These are phyloP conservation scores for Deinandra increscens DNA, from an alignment of 129 eudicot species.

Conservation along the genomic window DNA sequence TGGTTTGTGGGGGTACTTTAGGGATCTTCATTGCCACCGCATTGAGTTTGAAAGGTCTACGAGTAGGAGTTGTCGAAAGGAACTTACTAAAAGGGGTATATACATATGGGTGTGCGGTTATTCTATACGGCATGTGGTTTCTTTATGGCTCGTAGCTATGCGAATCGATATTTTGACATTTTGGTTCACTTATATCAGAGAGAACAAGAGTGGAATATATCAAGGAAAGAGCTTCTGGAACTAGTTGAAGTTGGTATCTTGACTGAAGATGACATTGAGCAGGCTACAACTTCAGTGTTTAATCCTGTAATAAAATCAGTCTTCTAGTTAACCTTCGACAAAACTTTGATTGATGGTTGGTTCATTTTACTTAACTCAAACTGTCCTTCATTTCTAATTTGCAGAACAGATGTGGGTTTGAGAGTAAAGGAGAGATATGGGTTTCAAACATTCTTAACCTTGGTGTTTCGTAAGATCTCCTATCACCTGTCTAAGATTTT, in stretches of 20 bases:
- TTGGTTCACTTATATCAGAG: constrained; percentile 49
- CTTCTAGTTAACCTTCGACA: constrained; percentile 5
- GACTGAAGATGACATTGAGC: constrained; percentile 73
- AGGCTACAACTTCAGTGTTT: constrained; percentile 65
- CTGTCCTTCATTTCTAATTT: constrained; percentile 10
- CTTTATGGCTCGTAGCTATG: neutral
- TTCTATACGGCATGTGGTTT: neutral
- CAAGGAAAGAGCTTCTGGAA: constrained; percentile 90
- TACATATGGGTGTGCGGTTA: neutral
- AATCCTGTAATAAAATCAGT: constrained; percentile 64
- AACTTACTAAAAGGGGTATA: constrained; percentile 79
- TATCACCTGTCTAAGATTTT: neutral
- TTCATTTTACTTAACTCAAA: neutral
- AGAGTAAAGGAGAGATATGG: constrained; percentile 97
- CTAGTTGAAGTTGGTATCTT: constrained; percentile 88
- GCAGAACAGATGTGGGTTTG: constrained; percentile 98
- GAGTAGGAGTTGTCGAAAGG: constrained; percentile 85
- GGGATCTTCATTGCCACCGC: constrained; percentile 92
- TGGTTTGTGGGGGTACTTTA: constrained; percentile 95
- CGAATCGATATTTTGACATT: constrained; percentile 12
- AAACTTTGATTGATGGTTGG: constrained; percentile 11
- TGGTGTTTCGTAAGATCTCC: constrained; percentile 78
- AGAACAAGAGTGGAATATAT: constrained; percentile 99
- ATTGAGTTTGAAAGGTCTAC: constrained; percentile 75
- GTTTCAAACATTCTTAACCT: constrained; percentile 86